phyloP scores from a whole-genome alignment of 108 stramenopile genomes.

The Cylindrotheca fusiformis region DNA sequence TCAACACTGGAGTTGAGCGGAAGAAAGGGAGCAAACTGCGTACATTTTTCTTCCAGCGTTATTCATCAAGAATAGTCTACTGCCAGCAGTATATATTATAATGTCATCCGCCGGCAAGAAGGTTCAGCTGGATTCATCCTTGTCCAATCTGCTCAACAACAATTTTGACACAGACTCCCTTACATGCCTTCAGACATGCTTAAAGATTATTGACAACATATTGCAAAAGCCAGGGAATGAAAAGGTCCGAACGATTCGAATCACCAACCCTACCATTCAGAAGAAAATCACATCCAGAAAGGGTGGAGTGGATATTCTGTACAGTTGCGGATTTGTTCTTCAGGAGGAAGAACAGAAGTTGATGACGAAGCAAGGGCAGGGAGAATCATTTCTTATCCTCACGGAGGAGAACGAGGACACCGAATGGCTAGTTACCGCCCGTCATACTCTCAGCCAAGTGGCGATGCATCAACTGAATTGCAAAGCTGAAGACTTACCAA shows the following conservation, averaged over 20 bases:
- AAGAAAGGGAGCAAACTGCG: too few species aligned
- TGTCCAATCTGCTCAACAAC: conserved; percentile 33
- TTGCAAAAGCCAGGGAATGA: conserved; percentile 53
- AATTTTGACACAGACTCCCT: conserved; percentile 66
- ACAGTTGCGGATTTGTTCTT: conserved; percentile 60
- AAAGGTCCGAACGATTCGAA: conserved; percentile 71
- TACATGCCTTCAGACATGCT: conserved; percentile 54
- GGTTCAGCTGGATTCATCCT: conserved; percentile 30
- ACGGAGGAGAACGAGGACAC: conserved; percentile 36
- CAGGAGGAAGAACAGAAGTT: conserved; percentile 11
- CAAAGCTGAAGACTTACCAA: conserved; percentile 43
- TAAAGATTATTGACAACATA: conserved; percentile 77
- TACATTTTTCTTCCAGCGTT: too few species aligned
- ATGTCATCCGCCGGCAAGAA: neutral
- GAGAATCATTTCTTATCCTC: conserved; percentile 26
- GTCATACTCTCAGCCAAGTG: conserved; percentile 37
- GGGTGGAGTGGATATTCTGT: conserved; percentile 62
- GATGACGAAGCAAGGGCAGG: neutral
- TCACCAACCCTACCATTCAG: conserved; percentile 51
- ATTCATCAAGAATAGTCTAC: too few species aligned
- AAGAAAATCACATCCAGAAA: conserved; percentile 45
- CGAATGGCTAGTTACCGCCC: conserved; percentile 31
- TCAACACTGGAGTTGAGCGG: neutral
- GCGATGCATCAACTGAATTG: conserved; percentile 45
- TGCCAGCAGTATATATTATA: too few species aligned